phyloP scores from a whole-genome alignment of 1,284 basidiomycete genomes.

The Heimioporus punctisporus region DNA sequence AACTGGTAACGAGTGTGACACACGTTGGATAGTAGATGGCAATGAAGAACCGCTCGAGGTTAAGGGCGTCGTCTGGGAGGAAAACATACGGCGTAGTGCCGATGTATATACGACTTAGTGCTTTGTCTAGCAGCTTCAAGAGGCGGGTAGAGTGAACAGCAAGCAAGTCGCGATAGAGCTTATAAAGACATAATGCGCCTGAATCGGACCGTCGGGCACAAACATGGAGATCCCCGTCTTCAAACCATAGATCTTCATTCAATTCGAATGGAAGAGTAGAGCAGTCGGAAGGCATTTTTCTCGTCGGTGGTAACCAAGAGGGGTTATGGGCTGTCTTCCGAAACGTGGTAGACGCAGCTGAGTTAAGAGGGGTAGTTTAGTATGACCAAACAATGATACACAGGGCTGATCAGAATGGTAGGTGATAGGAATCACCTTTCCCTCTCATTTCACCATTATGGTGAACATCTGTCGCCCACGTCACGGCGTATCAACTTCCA shows the following conservation, averaged over 20 bases:
- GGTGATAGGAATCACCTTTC: too few relatives aligned
- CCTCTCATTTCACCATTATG: too few relatives aligned
- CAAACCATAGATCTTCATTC: slow-evolving; percentile 6
- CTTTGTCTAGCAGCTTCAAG: not conserved
- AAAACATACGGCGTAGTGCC: not conserved
- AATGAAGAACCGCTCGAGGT: slow-evolving; percentile 7
- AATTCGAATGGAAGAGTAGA: not conserved
- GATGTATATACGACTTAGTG: not conserved
- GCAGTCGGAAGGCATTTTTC: not conserved
- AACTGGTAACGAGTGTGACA: not conserved
- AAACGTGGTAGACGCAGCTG: too few relatives aligned
- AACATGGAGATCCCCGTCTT: slow-evolving; percentile 2
- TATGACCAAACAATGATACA: too few relatives aligned
- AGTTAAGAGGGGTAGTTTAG: too few relatives aligned
- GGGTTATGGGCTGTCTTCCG: too few relatives aligned
- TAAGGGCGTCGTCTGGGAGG: slow-evolving; percentile 3
- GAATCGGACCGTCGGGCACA: slow-evolving; percentile 9
- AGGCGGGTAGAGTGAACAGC: not conserved
- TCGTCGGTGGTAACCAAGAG: too few relatives aligned
- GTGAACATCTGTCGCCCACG: too few relatives aligned
- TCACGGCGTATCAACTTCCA: too few relatives aligned
- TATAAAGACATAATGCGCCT: slow-evolving; percentile 4
- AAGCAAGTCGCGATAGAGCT: slow-evolving; percentile 6
- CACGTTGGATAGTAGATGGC: slow-evolving; percentile 2
- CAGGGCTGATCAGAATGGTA: too few relatives aligned